phyloP scores from a whole-genome alignment of 1,139 yeast genomes.

The Saccharomyces hybrid region DNA sequence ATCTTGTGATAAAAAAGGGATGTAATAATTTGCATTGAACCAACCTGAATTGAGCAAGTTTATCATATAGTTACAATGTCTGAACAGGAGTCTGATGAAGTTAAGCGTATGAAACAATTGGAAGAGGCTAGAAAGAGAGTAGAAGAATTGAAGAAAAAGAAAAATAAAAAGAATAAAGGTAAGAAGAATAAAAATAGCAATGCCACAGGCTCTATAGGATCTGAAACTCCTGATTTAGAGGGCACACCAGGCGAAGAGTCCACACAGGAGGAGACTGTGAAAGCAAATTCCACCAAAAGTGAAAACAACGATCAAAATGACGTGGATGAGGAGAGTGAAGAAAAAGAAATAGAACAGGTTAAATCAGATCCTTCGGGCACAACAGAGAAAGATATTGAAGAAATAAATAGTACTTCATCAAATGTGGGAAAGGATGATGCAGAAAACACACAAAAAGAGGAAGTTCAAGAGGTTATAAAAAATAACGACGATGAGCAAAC shows the following conservation, averaged over 20 bases:
- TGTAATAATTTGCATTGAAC: background rate
- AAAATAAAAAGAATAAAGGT: constrained; percentile 26
- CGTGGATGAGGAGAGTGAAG: constrained; percentile 1
- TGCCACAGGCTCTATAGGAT: constrained; percentile 1
- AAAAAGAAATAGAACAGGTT: background rate
- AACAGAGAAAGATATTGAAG: constrained; percentile 1
- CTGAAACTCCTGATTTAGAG: background rate
- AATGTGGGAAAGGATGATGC: background rate
- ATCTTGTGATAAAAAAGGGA: background rate
- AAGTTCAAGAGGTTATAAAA: background rate
- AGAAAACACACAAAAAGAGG: background rate
- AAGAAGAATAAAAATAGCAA: constrained; percentile 17
- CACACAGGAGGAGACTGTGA: constrained; percentile 5
- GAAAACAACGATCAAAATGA: background rate
- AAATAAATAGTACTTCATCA: constrained; percentile 1
- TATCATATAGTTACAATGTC: constrained; percentile 15
- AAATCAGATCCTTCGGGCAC: background rate
- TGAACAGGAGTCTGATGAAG: constrained; percentile 18
- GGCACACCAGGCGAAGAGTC: background rate
- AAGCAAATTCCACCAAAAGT: constrained; percentile 3
- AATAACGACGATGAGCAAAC: background rate
- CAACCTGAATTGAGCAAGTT: background rate
- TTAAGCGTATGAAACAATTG: constrained; percentile 26
- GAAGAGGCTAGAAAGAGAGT: constrained; percentile 33
- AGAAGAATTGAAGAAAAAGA: constrained; percentile 31